These are phyloP conservation scores for Kluyveromyces aestuarii DNA, from an alignment of 805 yeast genomes.

Conservation along the genomic window DNA sequence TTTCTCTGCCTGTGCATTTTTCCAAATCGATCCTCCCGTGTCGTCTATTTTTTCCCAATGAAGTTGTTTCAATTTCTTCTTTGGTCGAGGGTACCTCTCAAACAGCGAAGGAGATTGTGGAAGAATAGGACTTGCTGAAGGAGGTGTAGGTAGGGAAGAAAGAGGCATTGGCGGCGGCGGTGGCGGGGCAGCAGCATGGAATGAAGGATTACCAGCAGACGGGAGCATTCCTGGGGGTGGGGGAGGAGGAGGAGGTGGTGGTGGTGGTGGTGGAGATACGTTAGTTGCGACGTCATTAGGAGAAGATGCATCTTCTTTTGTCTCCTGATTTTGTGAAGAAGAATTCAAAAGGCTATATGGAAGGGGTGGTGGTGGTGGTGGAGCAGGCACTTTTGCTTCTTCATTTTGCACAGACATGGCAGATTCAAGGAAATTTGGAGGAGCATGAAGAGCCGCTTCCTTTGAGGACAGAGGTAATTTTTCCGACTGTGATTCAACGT, in stretches of 20 bases:
- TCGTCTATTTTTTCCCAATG: slow-evolving; percentile 94
- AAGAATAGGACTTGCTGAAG: slow-evolving; percentile 26
- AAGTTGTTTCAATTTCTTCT: slow-evolving; percentile 76
- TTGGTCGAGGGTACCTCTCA: slow-evolving; percentile 57
- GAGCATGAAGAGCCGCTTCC: neutral
- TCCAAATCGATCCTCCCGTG: slow-evolving; percentile 84
- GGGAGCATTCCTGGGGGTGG: slow-evolving; percentile 21
- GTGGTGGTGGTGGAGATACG: slow-evolving; percentile 18
- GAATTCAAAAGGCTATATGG: neutral
- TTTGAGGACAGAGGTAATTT: neutral
- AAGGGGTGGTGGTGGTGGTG: slow-evolving; percentile 10
- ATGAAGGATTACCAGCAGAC: slow-evolving; percentile 30
- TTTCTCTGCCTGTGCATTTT: slow-evolving; percentile 47
- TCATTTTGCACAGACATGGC: slow-evolving; percentile 6
- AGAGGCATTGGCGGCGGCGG: slow-evolving; percentile 26
- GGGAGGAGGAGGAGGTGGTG: slow-evolving; percentile 18
- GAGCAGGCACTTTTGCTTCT: slow-evolving; percentile 1
- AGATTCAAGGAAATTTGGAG: slow-evolving; percentile 1
- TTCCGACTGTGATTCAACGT: neutral
- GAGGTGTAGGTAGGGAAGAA: slow-evolving; percentile 7
- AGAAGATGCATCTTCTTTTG: slow-evolving; percentile 7
- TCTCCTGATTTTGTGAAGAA: neutral
- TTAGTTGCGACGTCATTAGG: slow-evolving; percentile 14
- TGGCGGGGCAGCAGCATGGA: slow-evolving; percentile 19
- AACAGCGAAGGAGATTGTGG: slow-evolving; percentile 29